Base-by-base conservation (phyloP, 2,329 filamentous ascomycete species). In the Colletotrichum ledebouriae region DNA sequence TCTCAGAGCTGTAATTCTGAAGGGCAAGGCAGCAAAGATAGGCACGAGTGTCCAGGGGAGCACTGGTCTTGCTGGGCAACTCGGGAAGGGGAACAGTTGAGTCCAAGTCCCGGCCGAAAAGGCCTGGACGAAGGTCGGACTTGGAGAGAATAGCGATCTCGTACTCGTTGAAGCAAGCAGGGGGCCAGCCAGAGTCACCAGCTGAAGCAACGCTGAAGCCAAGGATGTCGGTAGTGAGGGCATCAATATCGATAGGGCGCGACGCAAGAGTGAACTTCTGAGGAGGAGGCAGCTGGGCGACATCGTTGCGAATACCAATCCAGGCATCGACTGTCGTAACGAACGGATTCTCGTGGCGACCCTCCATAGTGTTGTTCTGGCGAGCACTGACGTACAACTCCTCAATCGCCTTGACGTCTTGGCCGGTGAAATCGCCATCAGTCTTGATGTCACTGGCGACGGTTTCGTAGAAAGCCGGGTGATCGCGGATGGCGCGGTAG, bases 131-230 rank as follows among this genome's bases (percentile, higher is more conserved):
- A 25, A 58, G 0, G 15, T 13, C 0, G 10, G 22, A 6, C 39
- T 29, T 46, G 10, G 22, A 1, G 0, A 42, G 20, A 1, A 58
- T 29, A 0, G 22, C 55, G 0, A 57, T 39, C 17, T 57, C 55
- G 0, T 44, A 0, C 0, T 37, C 20, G 0, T 33, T 0, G 0
- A 57, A 58, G 39, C n/a, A 0, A 7, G 55, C 5, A 2, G 55
- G 55, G 41, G 55, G 55, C 55, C 55, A 58, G 15, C 2, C 22
- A 17, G 55, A 6, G 22, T 9, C 6, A 5, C 22, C 20, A 22
- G 12, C 53, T 0, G 0, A 0, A 22, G 20, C 15, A 17, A 55
- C 15, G 17, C 37, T 3, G 29, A 22, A 0, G 0, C 9, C 9
- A 2, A 11, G 0, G 17, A 59, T 33, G 17, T 17, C 9, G 22